Evolutionary conservation across 257 asterid species (phyloP), one percentile per base, ranked within the genome.

Genomic region (Nicotiana otophora): DNA sequence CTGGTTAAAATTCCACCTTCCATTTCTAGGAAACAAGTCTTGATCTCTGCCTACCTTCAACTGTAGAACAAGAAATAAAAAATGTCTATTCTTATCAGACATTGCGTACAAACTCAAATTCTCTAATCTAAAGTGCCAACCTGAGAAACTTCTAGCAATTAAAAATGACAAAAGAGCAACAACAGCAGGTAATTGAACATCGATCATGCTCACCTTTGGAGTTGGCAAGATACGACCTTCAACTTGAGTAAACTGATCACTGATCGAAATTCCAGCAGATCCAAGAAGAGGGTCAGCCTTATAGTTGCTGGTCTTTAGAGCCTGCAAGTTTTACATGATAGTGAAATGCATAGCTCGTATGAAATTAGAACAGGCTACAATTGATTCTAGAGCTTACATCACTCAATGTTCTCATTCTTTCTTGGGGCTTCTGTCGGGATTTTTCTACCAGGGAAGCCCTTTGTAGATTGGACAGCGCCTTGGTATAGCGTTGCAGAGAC

Each of bases 401-500:
- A 7, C 83, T 83, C 84, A 92, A 85, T 30, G 89, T 83, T 8
- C 11, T 31, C 93, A 89, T 94, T 88, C 97, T 86, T 83, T 91
- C 95, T 2, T 77, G 90, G 3, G 98, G 98, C 86, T 92, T 90
- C 61, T 90, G 97, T 6, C 96, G 83, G 15, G 98, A 92, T 80
- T 91, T 90, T 75, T 94, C 98, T 16, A 92, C 97, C 4, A 92
- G 91, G 30, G 96, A 84, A 63, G 97, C 90, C 80, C 97, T 86
- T 65, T 94, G 98, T 28, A 88, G 84, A 74, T 82, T 85, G 80
- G 95, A 63, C 65, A 92, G 60, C 12, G 95, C 78, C 82, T 91
- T 93, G 39, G 97, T 89, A 67, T 93, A 93, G 0, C 97, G 95
- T 85, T 93, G 98, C 61, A 93, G 63, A 5, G 97, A 88, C n/a